Base-by-base conservation (phyloP, 2,329 filamentous ascomycete species). In the Hypoxylon sp. region DNA sequence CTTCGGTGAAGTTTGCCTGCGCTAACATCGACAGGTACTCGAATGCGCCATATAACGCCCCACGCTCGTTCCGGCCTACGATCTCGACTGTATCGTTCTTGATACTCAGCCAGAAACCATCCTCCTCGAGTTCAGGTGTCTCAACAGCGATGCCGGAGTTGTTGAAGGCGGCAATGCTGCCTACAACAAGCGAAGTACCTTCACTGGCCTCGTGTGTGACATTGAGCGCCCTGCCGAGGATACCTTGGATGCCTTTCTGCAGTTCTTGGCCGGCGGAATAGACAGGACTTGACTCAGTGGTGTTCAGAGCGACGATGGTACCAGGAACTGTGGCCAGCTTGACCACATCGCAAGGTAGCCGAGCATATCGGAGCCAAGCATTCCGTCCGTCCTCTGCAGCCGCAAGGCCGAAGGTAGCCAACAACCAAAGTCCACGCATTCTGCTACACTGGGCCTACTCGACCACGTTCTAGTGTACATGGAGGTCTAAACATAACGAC, bases 21-120 rank as follows among this genome's bases (percentile, higher is more conserved):
- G 73, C 75, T n/a, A 93, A 81, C 76, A 86, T 84, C 1, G 87
- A 89, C 9, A 93, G 83, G 70, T 91, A 92, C 69, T 91, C 86
- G 72, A 91, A 92, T 3, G 90, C 83, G 5, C 91, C 91, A 71
- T 92, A 92, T 0, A 93, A 83, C 3, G 89, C 87, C 11, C 89
- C 91, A 0, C 90, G 86, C 74, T 91, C 88, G 71, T 91, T 92
- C 67, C 88, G 83, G 0, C 90, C 90, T 1, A 92, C 74, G 54
- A 92, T 91, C 37, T 85, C 80, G 22, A 91, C 84, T 0, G 78
- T 78, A 0, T 79, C 73, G 8, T 80, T 81, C 4, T 80, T 80
- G 4, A 81, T 85, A 70, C 79, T 84, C 31, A 92, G 82, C 81
- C 85, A 90, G 77, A 88, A 92, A 2, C 90, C 90, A 72, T 90